These are phyloP conservation scores for Adansonia rubrostipa DNA, from an alignment of 441 rosid genomes.

Conservation along the genomic window DNA sequence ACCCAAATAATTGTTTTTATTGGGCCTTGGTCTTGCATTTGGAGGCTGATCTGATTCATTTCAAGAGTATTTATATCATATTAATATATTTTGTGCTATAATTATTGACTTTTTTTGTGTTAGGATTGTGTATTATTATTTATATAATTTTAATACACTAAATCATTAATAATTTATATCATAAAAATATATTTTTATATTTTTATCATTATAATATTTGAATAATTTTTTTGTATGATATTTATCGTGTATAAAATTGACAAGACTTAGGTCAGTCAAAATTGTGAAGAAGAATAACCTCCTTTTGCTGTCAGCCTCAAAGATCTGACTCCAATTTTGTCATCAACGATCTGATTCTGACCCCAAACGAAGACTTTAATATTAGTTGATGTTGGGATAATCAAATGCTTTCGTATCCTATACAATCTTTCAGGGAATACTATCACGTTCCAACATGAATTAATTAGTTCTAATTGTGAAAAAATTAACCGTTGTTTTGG, in stretches of 20 bases:
- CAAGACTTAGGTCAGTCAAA: not conserved
- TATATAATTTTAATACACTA: no score
- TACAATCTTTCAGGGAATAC: slow-evolving; percentile 8
- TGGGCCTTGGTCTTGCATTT: not conserved
- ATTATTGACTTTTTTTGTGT: no score
- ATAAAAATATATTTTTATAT: no score
- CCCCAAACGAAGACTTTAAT: not conserved
- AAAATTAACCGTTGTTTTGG: not conserved
- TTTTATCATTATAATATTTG: no score
- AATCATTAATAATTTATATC: no score
- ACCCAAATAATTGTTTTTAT: not conserved
- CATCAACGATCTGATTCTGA: not conserved
- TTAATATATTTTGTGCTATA: no score
- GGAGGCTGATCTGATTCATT: no score
- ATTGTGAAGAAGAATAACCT: not conserved
- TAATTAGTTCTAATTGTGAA: not conserved
- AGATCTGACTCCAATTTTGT: slow-evolving; percentile 4
- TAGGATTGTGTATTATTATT: no score
- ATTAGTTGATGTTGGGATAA: not conserved
- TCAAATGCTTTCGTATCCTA: not conserved
- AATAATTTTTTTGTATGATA: no score
- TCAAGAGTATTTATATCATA: no score
- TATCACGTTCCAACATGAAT: slow-evolving; percentile 3
- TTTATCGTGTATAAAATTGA: no score
- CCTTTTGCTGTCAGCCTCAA: not conserved